A percentile compares a stretch with the other conserved stretches of the same genome.
These are phyloP conservation scores for Tilletia indica DNA, from an alignment of 1,284 basidiomycete genomes.

Conservation along the genomic window DNA sequence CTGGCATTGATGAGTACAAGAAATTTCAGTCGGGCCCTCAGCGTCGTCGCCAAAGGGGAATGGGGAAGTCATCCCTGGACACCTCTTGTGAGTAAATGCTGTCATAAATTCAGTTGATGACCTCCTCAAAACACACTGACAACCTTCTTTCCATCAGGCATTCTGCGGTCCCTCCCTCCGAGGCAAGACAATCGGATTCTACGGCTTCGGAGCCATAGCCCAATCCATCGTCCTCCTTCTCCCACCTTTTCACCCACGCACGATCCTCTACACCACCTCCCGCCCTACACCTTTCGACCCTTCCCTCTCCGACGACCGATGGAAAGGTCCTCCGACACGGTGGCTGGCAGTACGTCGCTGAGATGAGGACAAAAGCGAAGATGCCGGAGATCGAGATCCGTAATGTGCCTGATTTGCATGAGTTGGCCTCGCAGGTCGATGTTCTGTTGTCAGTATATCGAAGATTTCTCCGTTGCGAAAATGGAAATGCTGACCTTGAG, in stretches of 20 bases:
- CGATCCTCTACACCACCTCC: slow-evolving; percentile 41
- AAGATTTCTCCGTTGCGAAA: not conserved
- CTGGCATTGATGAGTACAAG: slow-evolving; percentile 85
- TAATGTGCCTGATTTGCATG: slow-evolving; percentile 34
- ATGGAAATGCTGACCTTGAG: not conserved
- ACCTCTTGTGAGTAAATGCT: slow-evolving; percentile 62
- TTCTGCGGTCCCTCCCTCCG: slow-evolving; percentile 71
- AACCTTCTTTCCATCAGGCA: slow-evolving; percentile 30
- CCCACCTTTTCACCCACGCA: slow-evolving; percentile 31
- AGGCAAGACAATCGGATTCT: slow-evolving; percentile 73
- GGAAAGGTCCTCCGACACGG: not conserved
- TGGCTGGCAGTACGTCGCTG: not conserved
- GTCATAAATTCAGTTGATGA: not conserved
- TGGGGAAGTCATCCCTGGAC: slow-evolving; percentile 73
- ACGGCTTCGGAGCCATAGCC: slow-evolving; percentile 79
- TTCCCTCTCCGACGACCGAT: slow-evolving; percentile 13
- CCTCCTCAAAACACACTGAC: not conserved
- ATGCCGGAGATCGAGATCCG: slow-evolving; percentile 27
- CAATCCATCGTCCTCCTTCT: slow-evolving; percentile 16
- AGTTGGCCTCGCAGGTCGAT: slow-evolving; percentile 34
- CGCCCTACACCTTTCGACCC: slow-evolving; percentile 33
- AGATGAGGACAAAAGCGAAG: not conserved
- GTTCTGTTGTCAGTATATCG: slow-evolving; percentile 32
- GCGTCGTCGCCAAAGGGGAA: slow-evolving; percentile 68
- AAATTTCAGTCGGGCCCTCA: slow-evolving; percentile 66